Evolutionary conservation across 192 early-diverging fungal genomes (phyloP), one percentile per base, ranked within the genome.

Genomic region (Backusella liffmaniae): DNA sequence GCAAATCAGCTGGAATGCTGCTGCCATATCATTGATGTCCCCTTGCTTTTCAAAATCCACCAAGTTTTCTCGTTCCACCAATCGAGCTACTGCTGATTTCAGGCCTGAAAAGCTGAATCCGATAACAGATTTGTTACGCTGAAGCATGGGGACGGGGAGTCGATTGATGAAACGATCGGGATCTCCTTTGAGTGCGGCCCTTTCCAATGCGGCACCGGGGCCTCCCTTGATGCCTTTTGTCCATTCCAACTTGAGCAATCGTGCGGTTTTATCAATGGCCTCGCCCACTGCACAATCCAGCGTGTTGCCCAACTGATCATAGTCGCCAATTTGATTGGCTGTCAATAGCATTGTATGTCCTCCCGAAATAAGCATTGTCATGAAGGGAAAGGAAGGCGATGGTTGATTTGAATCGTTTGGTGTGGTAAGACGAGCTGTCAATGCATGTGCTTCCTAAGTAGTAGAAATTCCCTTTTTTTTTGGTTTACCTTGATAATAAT

Each of bases 81-180:
- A 77, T 34, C 87, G 77, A n/a, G 74, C 78, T 10, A 92, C 84
- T n/a, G 88, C 86, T 35, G 90, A 85, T 80, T 92, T 94, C 67
- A 94, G 79, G 30, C 93, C 93, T 18, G 91, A 90, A 80, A 94
- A 94, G 77, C 92, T 93, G 44, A 93, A 92, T 67, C 87, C 84
- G 37, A 88, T 88, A 42, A 79, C 78, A 5, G 84, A 86, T 35
- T 79, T 84, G 41, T 77, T 80, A 35, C 86, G 83, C 66, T 87
- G 81, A 70, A 86, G 85, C 89, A 94, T 87, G 5, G 93, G 93
- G 65, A 91, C 83, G 0, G 87, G 85, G 18, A 90, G 53, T 10
- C 51, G 73, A 44, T 73, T 34, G 9, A 77, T 46, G 49, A 86
- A 90, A 46, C 83, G 77, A 5, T 49, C 42, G 0, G 90, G 77